Percentiles rank a stretch among this genome's conserved stretches.
These are phyloP conservation scores for Talaromyces trachyspermus DNA, from an alignment of 495 filamentous ascomycete species.

Conservation along the genomic window DNA sequence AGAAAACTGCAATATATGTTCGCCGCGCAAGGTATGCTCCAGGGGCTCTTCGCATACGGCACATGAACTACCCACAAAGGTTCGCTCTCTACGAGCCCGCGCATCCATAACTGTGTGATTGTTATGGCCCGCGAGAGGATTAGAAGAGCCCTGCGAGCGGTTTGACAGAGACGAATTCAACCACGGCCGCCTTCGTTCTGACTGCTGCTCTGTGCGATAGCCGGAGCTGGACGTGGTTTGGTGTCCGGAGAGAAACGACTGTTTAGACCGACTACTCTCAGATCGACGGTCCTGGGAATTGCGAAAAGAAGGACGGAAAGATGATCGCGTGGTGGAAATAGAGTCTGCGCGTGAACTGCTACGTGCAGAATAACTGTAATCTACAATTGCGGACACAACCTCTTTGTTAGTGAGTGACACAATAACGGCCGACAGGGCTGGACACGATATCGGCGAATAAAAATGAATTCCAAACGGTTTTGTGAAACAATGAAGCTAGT, in stretches of 20 bases:
- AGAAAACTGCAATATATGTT: slow-evolving; percentile 92
- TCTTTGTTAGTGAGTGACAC: slow-evolving; percentile 1
- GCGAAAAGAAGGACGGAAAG: slow-evolving; percentile 1
- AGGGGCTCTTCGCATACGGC: slow-evolving; percentile 96
- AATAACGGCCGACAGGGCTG: no score
- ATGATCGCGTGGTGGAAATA: slow-evolving; percentile 6
- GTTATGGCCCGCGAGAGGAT: slow-evolving; percentile 42
- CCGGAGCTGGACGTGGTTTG: background rate
- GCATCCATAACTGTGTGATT: slow-evolving; percentile 71
- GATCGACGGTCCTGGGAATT: background rate
- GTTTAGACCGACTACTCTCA: slow-evolving; percentile 3
- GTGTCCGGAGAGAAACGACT: slow-evolving; percentile 5
- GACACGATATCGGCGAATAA: background rate
- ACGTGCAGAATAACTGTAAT: background rate
- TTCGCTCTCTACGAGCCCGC: slow-evolving; percentile 80
- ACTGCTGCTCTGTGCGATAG: background rate
- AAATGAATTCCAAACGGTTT: no score
- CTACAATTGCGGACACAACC: background rate
- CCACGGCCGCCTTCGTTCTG: slow-evolving; percentile 2
- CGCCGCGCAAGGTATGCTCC: slow-evolving; percentile 91
- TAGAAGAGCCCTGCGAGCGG: slow-evolving; percentile 36
- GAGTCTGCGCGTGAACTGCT: slow-evolving; percentile 6
- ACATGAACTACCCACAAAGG: slow-evolving; percentile 90
- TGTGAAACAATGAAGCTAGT: no score
- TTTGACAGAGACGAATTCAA: slow-evolving; percentile 18